Evolutionary conservation across 495 filamentous ascomycete species (phyloP), one percentile per base, ranked within the genome.

Genomic region (Podospora sp.): DNA sequence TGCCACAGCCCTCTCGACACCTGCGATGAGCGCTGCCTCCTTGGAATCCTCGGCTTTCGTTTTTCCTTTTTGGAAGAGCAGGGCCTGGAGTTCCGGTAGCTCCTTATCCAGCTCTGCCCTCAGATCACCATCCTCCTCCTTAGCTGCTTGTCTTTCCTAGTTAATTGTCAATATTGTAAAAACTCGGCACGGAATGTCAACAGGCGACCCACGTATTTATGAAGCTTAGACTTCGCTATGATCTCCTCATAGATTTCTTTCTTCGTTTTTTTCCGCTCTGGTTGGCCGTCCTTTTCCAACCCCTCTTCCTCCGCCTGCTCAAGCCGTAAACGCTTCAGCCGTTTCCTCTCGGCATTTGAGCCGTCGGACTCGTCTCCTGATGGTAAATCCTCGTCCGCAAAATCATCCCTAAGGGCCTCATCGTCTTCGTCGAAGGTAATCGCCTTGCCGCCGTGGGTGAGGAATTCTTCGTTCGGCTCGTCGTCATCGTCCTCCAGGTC

Each of bases 171-270:
- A 65, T 36, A 64, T 27, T 21, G 2, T 16, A 36, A 7, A 7
- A 0, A 5, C 20, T 16, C 0, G 20, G n/a, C 6, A 0, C 0
- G 29, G 29, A 33, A 33, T 16, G 4, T 22, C 24, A 7, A 2
- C 53, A 4, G 22, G 26, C 40, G 12, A 11, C 73, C 16, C 78
- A 97, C 93, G 66, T 92, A 90, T 79, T 96, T 98, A 82, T 97
- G 84, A 27, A 91, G 84, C 75, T 98, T 99, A 2, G 96, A 98
- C 78, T 98, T 99, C 46, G 93, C 91, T 67, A 98, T 98, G 66
- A 98, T 88, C 77, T 99, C 96, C 71, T 94, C 90, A 90, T 97
- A 97, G 35, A 98, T 91, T 74, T 99, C 95, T 56, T 92, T 87
- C 76, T 94, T 97, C 21, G 88, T 91, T 80, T 97, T 99, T 74